Evolutionary conservation across 2,329 filamentous ascomycete species (phyloP).

Genomic region (Mariannaea elegans): DNA sequence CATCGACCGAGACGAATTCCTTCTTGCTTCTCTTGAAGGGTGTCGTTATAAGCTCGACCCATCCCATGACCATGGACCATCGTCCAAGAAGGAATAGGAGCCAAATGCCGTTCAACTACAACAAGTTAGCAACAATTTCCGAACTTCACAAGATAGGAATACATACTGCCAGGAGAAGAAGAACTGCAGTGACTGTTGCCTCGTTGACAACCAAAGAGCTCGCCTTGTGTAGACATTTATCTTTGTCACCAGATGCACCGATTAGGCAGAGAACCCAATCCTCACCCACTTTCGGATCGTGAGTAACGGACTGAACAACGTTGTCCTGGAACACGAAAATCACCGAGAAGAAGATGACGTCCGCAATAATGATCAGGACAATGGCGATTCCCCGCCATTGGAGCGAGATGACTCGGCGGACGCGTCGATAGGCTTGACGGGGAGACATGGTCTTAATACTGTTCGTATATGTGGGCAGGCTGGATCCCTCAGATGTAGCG

Average conservation of each 20-base stretch:
- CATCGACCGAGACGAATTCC: conserved; percentile 92
- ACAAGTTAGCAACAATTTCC: conserved; percentile 18
- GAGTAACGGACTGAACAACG: conserved; percentile 67
- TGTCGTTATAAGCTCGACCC: conserved; percentile 71
- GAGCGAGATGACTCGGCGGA: conserved; percentile 85
- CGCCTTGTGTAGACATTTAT: conserved; percentile 70
- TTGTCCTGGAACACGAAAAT: conserved; percentile 90
- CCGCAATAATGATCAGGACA: conserved; percentile 86
- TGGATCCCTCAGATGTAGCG: conserved; percentile 75
- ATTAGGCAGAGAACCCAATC: conserved; percentile 80
- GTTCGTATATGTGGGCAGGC: conserved; percentile 73
- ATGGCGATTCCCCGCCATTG: conserved; percentile 96
- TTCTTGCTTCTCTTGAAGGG: conserved; percentile 64
- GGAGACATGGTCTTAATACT: conserved; percentile 83
- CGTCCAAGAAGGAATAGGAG: conserved; percentile 83
- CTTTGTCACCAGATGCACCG: conserved; percentile 63
- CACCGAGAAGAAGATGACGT: conserved; percentile 93
- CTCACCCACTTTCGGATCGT: conserved; percentile 61
- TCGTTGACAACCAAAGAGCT: conserved; percentile 74
- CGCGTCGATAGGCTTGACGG: conserved; percentile 85
- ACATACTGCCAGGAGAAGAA: conserved; percentile 82
- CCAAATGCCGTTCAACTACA: conserved; percentile 84
- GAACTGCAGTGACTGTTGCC: conserved; percentile 79
- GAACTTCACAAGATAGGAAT: not conserved
- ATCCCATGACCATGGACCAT: conserved; percentile 85